A percentile compares a stretch with the other conserved stretches of the same genome.
Evolutionary conservation across 2,329 filamentous ascomycete species (phyloP).

Genomic region (Microsporum ferrugineum): DNA sequence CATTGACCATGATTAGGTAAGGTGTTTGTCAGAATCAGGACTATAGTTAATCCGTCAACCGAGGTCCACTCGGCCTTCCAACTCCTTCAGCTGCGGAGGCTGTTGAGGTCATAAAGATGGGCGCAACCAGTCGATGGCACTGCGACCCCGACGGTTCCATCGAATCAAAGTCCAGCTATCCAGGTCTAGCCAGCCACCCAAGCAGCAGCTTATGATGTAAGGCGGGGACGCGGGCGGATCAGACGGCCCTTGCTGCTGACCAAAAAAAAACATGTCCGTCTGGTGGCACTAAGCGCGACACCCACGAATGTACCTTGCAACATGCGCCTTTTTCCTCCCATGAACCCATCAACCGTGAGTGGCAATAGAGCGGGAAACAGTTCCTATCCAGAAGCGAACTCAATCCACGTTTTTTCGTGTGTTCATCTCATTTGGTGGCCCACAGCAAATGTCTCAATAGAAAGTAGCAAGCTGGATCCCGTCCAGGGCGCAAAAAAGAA

Average conservation of each 20-base stretch:
- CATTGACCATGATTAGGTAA: no score
- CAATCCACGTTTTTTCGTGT: neutral
- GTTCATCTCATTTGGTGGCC: neutral
- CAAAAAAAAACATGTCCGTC: neutral
- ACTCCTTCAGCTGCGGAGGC: no score
- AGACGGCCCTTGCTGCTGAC: neutral
- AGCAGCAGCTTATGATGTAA: neutral
- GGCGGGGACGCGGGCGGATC: neutral
- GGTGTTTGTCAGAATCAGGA: no score
- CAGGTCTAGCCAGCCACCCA: no score
- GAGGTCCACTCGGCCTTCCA: no score
- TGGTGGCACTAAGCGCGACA: neutral
- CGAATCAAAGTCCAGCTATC: neutral
- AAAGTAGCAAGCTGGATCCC: neutral
- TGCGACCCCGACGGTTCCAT: no score
- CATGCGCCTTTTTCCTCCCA: neutral
- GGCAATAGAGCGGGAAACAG: neutral
- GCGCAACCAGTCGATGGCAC: no score
- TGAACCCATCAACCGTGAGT: neutral
- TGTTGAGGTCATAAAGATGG: no score
- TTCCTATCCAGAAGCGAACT: conserved; percentile 2
- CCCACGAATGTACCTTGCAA: neutral
- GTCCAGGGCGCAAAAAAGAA: neutral
- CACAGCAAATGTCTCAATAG: neutral
- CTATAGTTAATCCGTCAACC: no score